Conservation (phyloP, 805 yeast genomes). For the Cyberlindnera galapagoensis region DNA sequence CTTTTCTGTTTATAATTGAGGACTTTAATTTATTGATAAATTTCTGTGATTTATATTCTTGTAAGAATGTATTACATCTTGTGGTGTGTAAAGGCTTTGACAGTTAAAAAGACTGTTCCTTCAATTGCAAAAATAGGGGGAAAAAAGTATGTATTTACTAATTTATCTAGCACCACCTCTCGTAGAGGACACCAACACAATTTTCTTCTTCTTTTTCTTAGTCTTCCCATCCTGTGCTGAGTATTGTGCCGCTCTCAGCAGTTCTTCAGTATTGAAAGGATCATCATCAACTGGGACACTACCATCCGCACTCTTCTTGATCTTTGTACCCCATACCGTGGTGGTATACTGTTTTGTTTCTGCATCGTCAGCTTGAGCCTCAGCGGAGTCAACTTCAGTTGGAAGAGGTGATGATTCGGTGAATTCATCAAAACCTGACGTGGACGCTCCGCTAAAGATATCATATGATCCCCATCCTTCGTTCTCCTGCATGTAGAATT, state of each 20-base stretch:
- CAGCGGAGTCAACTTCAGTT: constrained; percentile 5
- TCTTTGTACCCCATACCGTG: constrained; percentile 74
- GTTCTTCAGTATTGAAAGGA: constrained; percentile 17
- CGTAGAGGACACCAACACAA: constrained; percentile 1
- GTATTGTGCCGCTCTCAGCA: constrained; percentile 5
- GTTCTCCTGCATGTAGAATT: constrained; percentile 57
- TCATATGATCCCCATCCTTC: constrained; percentile 31
- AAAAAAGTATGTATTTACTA: too few relatives aligned
- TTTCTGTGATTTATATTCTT: neutral
- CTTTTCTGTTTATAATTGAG: too few relatives aligned
- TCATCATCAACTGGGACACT: constrained; percentile 27
- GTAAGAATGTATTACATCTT: neutral
- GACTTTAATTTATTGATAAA: neutral
- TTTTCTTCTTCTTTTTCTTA: constrained; percentile 2
- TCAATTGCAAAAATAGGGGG: too few relatives aligned
- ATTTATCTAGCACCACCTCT: neutral
- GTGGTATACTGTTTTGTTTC: constrained; percentile 30
- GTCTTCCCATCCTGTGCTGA: neutral
- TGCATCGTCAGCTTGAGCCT: constrained; percentile 7
- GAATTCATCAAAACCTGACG: constrained; percentile 21
- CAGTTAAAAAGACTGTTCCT: too few relatives aligned
- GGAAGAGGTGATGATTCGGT: constrained; percentile 16
- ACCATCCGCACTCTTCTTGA: constrained; percentile 23
- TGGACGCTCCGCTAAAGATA: constrained; percentile 6
- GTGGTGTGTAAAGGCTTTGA: too few relatives aligned